Conservation (phyloP, 176 grass and related monocot genomes). For the Typha latifolia region DNA sequence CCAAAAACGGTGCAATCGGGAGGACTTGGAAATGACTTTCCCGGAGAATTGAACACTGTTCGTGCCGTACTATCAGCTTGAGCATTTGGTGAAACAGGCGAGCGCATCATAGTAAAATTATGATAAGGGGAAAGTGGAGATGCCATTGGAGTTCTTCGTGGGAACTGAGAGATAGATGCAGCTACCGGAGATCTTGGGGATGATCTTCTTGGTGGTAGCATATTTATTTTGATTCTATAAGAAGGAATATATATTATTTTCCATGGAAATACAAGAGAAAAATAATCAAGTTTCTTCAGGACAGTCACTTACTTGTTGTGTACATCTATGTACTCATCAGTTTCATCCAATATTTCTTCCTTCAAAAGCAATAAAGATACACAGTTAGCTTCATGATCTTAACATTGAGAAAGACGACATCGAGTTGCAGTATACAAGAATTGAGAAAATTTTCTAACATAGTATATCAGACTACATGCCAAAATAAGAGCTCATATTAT, state of each 20-base stretch:
- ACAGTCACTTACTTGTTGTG: slow-evolving; percentile 81
- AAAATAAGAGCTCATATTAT: too few relatives aligned
- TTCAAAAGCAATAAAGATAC: slow-evolving; percentile 12
- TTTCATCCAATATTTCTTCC: slow-evolving; percentile 98
- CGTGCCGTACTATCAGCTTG: slow-evolving; percentile 38
- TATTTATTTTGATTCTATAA: slow-evolving; percentile 94
- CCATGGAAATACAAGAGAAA: slow-evolving; percentile 1
- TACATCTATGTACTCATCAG: slow-evolving; percentile 95
- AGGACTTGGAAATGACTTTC: slow-evolving; percentile 38
- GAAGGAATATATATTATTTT: neutral
- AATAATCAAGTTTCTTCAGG: neutral
- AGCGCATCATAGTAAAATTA: slow-evolving; percentile 33
- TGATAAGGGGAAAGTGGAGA: slow-evolving; percentile 59
- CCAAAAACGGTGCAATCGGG: neutral
- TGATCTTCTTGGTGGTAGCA: slow-evolving; percentile 73
- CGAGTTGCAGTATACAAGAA: neutral
- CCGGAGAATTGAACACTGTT: slow-evolving; percentile 28
- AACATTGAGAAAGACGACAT: neutral
- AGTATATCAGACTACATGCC: neutral
- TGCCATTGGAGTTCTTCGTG: slow-evolving; percentile 43
- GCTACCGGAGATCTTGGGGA: slow-evolving; percentile 45
- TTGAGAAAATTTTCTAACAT: neutral
- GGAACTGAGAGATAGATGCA: slow-evolving; percentile 34
- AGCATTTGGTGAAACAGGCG: slow-evolving; percentile 33
- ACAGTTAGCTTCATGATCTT: neutral